Base-by-base conservation (phyloP, 495 filamentous ascomycete genomes). In the Penicillium paradoxum region DNA sequence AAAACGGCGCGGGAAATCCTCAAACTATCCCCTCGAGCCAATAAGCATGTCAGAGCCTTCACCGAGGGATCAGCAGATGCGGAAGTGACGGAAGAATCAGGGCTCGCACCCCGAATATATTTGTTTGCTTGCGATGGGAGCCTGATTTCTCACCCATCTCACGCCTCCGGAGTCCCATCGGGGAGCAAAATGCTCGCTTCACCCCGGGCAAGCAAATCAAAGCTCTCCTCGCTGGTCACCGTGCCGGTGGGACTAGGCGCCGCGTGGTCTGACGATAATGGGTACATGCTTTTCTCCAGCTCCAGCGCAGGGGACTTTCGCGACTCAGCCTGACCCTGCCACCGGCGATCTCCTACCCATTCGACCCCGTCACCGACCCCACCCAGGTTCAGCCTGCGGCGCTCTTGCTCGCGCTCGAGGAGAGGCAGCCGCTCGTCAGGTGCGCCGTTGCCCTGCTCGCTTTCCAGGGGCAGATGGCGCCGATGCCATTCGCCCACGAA, bases 401-500 rank as follows among this genome's bases (percentile, higher is more conserved):
- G 55, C 57, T 59, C 51, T 50, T 65, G 60, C 57, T 75, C 73
- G 24, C 67, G 65, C 57, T 83, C 79, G 45, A 76, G 67, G 18
- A 83, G 62, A 27, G 73, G 65, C 9, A 80, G 62, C 1, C 38
- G 33, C 25, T 53, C 24, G 45, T 51, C 54, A 34, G 44, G 38
- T 14, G 51, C 42, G 39, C 56, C 54, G 27, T 51, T 29, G 8
- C 14, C 40, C 41, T 44, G 41, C 25, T 14, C 41, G 41, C 15
- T 27, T 1, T 29, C 36, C 50, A 76, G 64, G 15, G 91, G 74
- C n/a, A 97, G 69, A 51, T 80, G 79, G 36, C 83, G 78, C 38
- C 83, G 74, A 66, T 97, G 87, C 93, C 92, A 98, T 48, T 89
- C 85, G 8, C 91, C 91, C 14, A 90, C 75, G 71, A 98, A 98